Conservation (phyloP, 441 rosid species). For the Geranium incanum region DNA sequence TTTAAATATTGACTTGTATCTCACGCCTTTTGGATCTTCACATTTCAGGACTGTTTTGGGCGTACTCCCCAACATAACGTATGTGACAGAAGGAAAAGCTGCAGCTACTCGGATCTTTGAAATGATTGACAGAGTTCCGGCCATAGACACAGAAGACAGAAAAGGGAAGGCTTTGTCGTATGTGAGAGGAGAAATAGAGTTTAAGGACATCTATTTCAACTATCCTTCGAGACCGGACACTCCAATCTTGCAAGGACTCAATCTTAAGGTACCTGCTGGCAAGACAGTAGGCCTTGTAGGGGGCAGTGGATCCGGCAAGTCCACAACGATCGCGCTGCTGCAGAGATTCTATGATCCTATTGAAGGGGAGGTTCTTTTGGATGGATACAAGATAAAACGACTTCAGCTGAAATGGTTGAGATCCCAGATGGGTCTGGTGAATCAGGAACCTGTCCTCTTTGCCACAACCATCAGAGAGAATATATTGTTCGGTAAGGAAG, state of each 20-base stretch:
- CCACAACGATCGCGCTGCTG: slow-evolving; percentile 49
- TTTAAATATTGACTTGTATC: too few species aligned
- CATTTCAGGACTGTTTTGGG: slow-evolving; percentile 46
- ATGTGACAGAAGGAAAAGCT: slow-evolving; percentile 50
- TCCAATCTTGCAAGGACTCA: slow-evolving; percentile 45
- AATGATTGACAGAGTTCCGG: slow-evolving; percentile 44
- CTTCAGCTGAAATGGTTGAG: slow-evolving; percentile 66
- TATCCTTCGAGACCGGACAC: slow-evolving; percentile 67
- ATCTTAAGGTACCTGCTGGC: slow-evolving; percentile 49
- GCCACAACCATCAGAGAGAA: slow-evolving; percentile 61
- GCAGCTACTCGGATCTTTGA: slow-evolving; percentile 43
- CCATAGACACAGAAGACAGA: slow-evolving; percentile 48
- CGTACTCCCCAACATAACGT: slow-evolving; percentile 55
- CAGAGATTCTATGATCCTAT: slow-evolving; percentile 58
- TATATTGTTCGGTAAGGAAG: slow-evolving; percentile 57
- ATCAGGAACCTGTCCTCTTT: slow-evolving; percentile 64
- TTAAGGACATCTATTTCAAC: slow-evolving; percentile 39
- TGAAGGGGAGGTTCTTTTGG: slow-evolving; percentile 51
- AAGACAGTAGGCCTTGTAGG: slow-evolving; percentile 55
- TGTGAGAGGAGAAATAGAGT: slow-evolving; percentile 56
- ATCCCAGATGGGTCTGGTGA: slow-evolving; percentile 63
- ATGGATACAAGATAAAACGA: slow-evolving; percentile 48
- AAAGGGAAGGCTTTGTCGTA: slow-evolving; percentile 58
- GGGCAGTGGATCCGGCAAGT: slow-evolving; percentile 66
- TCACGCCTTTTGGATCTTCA: not conserved